phyloP scores from a whole-genome alignment of 371 early-diverging fungal species.

The Synchytrium microbalum region DNA sequence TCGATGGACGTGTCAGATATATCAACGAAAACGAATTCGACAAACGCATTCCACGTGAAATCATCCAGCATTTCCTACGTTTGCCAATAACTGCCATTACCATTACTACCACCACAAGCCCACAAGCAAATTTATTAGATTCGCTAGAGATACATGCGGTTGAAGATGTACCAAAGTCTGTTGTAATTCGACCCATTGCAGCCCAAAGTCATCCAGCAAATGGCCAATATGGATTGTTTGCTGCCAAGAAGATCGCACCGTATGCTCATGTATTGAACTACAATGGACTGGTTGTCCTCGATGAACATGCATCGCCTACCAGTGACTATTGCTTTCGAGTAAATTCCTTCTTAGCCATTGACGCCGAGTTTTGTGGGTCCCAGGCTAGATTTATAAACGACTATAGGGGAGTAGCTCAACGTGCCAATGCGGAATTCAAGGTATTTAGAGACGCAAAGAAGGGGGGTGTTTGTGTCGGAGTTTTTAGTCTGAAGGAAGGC shows the following conservation, averaged over 20 bases:
- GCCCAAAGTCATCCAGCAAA: slow-evolving; percentile 28
- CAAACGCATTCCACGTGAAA: slow-evolving; percentile 2
- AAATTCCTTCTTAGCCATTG: slow-evolving; percentile 18
- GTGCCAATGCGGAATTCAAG: slow-evolving; percentile 29
- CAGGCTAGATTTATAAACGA: slow-evolving; percentile 32
- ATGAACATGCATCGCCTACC: slow-evolving; percentile 3
- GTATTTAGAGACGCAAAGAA: slow-evolving; percentile 7
- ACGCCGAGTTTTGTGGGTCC: slow-evolving; percentile 25
- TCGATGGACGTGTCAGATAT: no score
- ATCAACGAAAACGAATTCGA: no score
- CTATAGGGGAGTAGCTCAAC: slow-evolving; percentile 23
- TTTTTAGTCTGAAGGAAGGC: slow-evolving; percentile 16
- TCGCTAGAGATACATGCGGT: not conserved
- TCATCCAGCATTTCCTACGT: no score
- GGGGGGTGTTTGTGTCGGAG: slow-evolving; percentile 23
- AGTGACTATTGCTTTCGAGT: slow-evolving; percentile 19
- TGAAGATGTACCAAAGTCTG: slow-evolving; percentile 2
- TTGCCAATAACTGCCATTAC: no score
- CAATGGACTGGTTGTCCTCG: slow-evolving; percentile 16
- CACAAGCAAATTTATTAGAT: not conserved
- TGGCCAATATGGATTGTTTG: slow-evolving; percentile 27
- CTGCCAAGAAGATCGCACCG: slow-evolving; percentile 11
- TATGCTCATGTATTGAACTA: slow-evolving; percentile 27
- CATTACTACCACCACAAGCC: no score
- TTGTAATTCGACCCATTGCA: slow-evolving; percentile 19